Evolutionary conservation across 257 asterid genomes (phyloP).

Genomic region (Datura wrightii): DNA sequence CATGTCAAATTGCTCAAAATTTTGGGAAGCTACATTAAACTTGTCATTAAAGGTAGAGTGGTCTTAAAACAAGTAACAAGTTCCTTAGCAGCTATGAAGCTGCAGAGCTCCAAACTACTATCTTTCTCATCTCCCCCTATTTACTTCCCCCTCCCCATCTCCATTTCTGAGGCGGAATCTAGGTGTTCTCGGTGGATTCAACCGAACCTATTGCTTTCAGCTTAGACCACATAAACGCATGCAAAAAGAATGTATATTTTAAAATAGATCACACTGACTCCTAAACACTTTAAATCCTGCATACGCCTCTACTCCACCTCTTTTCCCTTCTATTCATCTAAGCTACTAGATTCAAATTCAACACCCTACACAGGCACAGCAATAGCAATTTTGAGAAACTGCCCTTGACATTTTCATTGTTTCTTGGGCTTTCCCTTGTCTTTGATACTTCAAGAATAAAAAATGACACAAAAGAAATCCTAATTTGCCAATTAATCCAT

Average conservation of each 20-base stretch:
- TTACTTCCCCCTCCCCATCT: neutral
- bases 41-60: neutral
- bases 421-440: neutral
- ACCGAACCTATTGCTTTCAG: neutral
- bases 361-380: neutral
- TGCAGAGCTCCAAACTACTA: neutral
- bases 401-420: neutral
- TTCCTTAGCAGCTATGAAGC: slow-evolving; percentile 7
- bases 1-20: neutral
- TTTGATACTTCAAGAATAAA: neutral
- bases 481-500: neutral
- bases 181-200: neutral
- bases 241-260: neutral
- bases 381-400: neutral
- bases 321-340: neutral
- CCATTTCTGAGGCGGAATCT: neutral
- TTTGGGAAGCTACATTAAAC: neutral
- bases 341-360: neutral
- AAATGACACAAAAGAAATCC: neutral
- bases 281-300: neutral
- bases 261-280: neutral
- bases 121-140: neutral
- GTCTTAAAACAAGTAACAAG: neutral
- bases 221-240: neutral
- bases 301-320: neutral